Percentiles rank a stretch among this genome's conserved stretches.
phyloP scores from a whole-genome alignment of 2,329 filamentous ascomycete species.

The Trichoderma polysporum region DNA sequence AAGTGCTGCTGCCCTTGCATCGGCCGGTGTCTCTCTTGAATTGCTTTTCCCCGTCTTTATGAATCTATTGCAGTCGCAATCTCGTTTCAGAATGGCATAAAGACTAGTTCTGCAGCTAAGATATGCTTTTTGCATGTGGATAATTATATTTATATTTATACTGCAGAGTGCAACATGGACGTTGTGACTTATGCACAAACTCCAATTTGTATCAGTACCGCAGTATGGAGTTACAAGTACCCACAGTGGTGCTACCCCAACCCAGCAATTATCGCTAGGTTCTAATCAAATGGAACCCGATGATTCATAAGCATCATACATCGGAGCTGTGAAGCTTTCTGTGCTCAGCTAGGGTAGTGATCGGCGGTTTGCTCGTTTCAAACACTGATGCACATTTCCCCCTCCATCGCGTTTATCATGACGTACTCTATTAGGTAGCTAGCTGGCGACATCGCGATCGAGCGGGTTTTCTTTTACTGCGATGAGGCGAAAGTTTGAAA shows the following conservation, averaged over 20 bases:
- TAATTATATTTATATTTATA: background rate
- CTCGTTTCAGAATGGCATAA: background rate
- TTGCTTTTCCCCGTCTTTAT: background rate
- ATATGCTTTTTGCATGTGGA: background rate
- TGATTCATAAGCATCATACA: constrained; percentile 4
- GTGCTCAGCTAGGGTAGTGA: background rate
- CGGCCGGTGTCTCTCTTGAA: background rate
- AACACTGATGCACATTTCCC: background rate
- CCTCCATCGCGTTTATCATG: constrained; percentile 11
- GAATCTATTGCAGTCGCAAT: constrained; percentile 1
- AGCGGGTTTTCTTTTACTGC: background rate
- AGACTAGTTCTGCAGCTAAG: background rate
- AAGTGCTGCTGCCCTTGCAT: background rate
- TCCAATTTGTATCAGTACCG: background rate
- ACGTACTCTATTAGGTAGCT: constrained; percentile 8
- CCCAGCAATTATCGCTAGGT: background rate
- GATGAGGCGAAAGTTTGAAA: background rate
- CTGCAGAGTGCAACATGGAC: background rate
- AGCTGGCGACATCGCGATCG: background rate
- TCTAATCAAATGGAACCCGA: background rate
- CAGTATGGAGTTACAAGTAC: background rate
- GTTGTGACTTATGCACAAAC: background rate
- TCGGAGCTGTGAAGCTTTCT: background rate
- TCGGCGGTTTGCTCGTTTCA: constrained; percentile 5
- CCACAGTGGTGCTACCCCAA: background rate